Evolutionary conservation across 2,329 filamentous ascomycete species (phyloP).

Genomic region (Fusarium kyushuense): DNA sequence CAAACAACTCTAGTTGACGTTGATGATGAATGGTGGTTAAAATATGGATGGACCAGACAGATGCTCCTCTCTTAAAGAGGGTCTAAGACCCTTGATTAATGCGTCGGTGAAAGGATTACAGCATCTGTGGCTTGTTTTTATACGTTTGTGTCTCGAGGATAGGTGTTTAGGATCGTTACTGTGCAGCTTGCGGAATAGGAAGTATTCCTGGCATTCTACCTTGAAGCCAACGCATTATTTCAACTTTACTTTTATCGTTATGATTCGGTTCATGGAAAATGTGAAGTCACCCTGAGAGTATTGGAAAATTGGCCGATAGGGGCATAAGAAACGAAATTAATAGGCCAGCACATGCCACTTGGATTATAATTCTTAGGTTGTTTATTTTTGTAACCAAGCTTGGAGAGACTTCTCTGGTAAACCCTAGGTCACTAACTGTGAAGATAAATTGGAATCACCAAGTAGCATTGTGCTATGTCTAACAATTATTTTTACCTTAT

Average conservation of each 20-base stretch:
- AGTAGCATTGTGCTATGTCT: background rate
- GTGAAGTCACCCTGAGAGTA: no score
- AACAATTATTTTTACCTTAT: background rate
- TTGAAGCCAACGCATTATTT: constrained; percentile 41
- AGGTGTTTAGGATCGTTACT: constrained; percentile 49
- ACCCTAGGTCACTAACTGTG: no score
- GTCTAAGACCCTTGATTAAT: constrained; percentile 40
- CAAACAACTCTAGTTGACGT: constrained; percentile 44
- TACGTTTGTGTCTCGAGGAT: constrained; percentile 42
- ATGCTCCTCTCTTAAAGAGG: constrained; percentile 26
- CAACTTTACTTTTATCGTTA: constrained; percentile 29
- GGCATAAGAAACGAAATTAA: no score
- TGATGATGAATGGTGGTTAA: constrained; percentile 44
- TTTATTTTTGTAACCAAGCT: no score
- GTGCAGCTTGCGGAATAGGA: constrained; percentile 41
- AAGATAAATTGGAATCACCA: background rate
- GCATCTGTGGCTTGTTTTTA: constrained; percentile 42
- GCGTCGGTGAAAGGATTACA: constrained; percentile 30
- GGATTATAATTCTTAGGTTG: no score
- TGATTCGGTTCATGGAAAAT: background rate
- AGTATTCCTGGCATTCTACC: constrained; percentile 22
- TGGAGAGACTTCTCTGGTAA: no score
- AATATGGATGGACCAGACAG: constrained; percentile 38
- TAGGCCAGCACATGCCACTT: no score
- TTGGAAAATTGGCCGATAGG: no score